Base-by-base conservation (phyloP, 2,329 filamentous ascomycete genomes). In the Juglanconis oblonga region DNA sequence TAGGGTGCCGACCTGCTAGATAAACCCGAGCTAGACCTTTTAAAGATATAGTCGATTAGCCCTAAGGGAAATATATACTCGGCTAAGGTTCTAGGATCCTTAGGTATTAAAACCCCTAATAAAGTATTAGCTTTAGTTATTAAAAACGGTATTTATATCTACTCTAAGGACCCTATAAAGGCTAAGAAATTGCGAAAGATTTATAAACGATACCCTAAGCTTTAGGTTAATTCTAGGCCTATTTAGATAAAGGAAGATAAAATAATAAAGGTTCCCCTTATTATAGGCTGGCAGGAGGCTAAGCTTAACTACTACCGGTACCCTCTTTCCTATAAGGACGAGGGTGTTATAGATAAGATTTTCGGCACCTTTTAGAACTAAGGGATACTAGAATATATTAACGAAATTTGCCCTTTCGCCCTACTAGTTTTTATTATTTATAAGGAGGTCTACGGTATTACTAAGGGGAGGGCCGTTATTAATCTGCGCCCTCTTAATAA, bases 401-500 rank as follows among this genome's bases (percentile, higher is more conserved):
- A 49, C 17, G 33, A 54, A 5, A 5, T 54, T 14, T 55, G 31
- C n/a, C 40, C 13, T 10, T 56, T 56, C 38, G 38, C 13, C 2
- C 8, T 56, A 11, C 13, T 3, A n/a, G n/a, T n/a, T n/a, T n/a
- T n/a, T n/a, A n/a, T n/a, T n/a, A n/a, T n/a, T n/a, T n/a, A n/a
- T n/a, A 31, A 49, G 4, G 31, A 7, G 13, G 32, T 51, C 2
- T 47, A 57, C 14, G 35, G 11, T 6, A 14, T 8, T 1, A 17
- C 31, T n/a, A 57, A 57, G 10, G 9, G 33, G 2, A n/a, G 17
- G 13, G 14, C 38, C 8, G 13, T 57, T 5, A 29, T 52, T 2
- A 35, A 52, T 13, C 31, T 57, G 13, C 11, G 45, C 7, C 11
- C 11, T n/a, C n/a, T 57, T 11, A 58, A 58, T 58, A 58, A 58